Evolutionary conservation across 2,329 filamentous ascomycete species (phyloP), one percentile per base, ranked within the genome.

Genomic region (Penicillium freii): DNA sequence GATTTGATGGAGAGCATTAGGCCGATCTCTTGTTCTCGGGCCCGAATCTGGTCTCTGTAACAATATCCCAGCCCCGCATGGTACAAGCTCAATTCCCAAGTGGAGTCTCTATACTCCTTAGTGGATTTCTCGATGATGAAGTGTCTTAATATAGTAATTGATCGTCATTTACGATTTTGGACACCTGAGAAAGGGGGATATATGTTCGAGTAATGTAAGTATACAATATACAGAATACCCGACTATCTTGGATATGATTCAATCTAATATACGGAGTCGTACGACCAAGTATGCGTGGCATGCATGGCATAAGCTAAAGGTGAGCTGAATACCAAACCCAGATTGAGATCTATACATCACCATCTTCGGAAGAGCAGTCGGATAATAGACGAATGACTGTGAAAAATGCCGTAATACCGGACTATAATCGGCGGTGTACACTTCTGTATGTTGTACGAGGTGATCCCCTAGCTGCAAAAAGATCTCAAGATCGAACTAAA

Each of bases 41-140:
- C 29, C 48, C 59, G 34, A 40, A 44, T 51, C 33, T 61, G 48
- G 48, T 36, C 29, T 52, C 60, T 59, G 46, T 51, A 29, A 23
- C 51, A 17, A 19, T 23, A 50, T 59, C 46, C 60, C 57, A 60
- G 63, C 55, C 63, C 62, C 63, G 62, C 63, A 55, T 62, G 61
- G 56, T 52, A 66, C 62, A 62, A 65, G 56, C 57, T 62, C 44
- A 23, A 43, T 34, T 38, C 23, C 29, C 43, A 25, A 45, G 52
- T 50, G 54, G 49, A 42, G 45, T 46, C 42, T 48, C 50, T 45
- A 31, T 29, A 25, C 25, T 6, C 5, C 25, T 0, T 25, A 46
- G 56, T 56, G 56, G 53, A 51, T 4, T 23, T 29, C 47, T 29
- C 13, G 36, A 50, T 56, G 54, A 56, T 43, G 56, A 42, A 44